Base-by-base conservation (phyloP, 768 basidiomycete species). In the Leccinellum luteum region DNA sequence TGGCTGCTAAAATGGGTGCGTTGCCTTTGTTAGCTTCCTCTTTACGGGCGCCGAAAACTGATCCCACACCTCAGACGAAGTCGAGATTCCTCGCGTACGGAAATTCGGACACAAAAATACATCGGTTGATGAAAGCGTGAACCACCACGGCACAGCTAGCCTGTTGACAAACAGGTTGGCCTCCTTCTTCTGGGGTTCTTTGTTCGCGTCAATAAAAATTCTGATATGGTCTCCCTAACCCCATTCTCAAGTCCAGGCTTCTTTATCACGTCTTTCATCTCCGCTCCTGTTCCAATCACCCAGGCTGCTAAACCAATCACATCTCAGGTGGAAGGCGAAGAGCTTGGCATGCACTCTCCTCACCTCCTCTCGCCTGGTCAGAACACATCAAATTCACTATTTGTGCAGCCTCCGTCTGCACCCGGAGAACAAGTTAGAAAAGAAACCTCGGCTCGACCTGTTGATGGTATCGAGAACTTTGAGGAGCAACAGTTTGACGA, bases 1-100 rank as follows among this genome's bases (percentile, higher is more conserved):
- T 76, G 48, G 70, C 74, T n/a, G 71, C 73, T 3, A 82, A 78
- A 63, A 79, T 87, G 73, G 83, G 85, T 85, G 54, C 4, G 67
- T 71, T 25, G 6, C 8, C 17, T 43, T 45, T 30, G 10, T 57
- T 51, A 6, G 51, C 43, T 50, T 19, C 47, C 51, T 45, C 41
- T 52, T n/a, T 34, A 47, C 31, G n/a, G 34, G 25, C 19, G 13
- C 53, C 44, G 19, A 56, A 35, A 64, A 38, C 12, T 52, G 31
- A 64, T 51, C n/a, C 4, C 32, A 28, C 28, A 25, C 50, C 19
- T 44, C 48, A 85, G 84, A 84, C 38, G 80, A 80, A 50, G 66
- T 80, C 25, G 72, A 80, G 49, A 78, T 89, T 30, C 84, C 87
- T 4, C 78, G 84, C 9, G 69, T 73, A 10, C 76, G 76, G 52